Percentiles rank a stretch among this genome's conserved stretches.
phyloP scores from a whole-genome alignment of 345 rosid species.

The Salix dunnii region DNA sequence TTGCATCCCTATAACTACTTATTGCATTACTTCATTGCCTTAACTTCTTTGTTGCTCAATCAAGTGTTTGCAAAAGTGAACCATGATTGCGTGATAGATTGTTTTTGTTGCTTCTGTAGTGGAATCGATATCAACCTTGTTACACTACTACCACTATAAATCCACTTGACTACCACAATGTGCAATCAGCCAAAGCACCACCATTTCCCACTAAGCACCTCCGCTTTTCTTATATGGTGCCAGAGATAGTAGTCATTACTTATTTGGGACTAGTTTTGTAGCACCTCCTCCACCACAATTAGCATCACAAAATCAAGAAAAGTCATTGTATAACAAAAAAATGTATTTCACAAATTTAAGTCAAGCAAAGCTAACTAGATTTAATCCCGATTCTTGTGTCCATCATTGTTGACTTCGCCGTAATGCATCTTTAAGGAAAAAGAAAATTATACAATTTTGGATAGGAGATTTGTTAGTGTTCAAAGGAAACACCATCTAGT shows the following conservation, averaged over 20 bases:
- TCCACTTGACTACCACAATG: neutral
- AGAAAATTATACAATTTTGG: neutral
- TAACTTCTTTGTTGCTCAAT: neutral
- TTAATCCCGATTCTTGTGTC: neutral
- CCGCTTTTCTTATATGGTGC: neutral
- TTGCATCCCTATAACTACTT: neutral
- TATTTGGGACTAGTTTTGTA: neutral
- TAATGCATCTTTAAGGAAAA: neutral
- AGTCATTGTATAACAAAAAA: neutral
- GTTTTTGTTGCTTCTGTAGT: neutral
- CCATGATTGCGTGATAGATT: neutral
- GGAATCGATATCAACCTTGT: neutral
- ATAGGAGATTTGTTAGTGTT: neutral
- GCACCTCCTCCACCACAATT: neutral
- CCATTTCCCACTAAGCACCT: neutral
- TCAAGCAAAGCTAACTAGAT: neutral
- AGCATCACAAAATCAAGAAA: neutral
- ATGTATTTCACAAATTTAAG: neutral
- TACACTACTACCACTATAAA: neutral
- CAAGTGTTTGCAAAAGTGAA: neutral
- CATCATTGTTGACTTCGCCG: neutral
- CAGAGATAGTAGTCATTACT: neutral
- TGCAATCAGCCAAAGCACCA: neutral
- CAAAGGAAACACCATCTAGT: neutral
- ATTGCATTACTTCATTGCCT: neutral